phyloP scores from a whole-genome alignment of 345 rosid genomes.

The Eutrema heterophyllum region DNA sequence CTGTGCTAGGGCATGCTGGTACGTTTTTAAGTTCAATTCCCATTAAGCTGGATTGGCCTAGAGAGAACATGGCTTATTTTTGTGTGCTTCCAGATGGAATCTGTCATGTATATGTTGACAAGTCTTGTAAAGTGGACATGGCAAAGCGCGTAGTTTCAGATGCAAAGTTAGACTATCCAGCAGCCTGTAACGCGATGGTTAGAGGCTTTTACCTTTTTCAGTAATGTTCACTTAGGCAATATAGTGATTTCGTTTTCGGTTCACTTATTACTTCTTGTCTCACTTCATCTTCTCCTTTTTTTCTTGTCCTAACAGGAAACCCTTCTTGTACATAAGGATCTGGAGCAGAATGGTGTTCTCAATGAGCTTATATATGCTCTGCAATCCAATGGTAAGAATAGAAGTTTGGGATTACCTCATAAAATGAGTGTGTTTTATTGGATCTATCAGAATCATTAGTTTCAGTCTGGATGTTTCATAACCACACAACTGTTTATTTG shows the following conservation, averaged over 20 bases:
- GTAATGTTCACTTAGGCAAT: neutral
- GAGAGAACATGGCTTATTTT: neutral
- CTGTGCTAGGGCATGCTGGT: constrained; percentile 99
- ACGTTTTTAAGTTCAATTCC: neutral
- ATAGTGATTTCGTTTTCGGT: neutral
- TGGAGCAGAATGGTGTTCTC: constrained; percentile 55
- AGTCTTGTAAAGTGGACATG: constrained; percentile 76
- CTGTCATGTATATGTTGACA: constrained; percentile 92
- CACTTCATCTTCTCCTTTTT: constrained; percentile 1
- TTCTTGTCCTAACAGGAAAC: constrained; percentile 61
- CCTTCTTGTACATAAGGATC: constrained; percentile 86
- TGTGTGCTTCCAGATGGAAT: constrained; percentile 66
- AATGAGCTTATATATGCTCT: constrained; percentile 51
- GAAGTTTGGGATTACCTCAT: neutral
- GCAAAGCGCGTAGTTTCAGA: constrained; percentile 75
- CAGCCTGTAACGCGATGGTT: constrained; percentile 99
- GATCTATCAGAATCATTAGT: neutral
- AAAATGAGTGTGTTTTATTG: neutral
- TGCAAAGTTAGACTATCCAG: constrained; percentile 95
- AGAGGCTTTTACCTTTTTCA: constrained; percentile 11
- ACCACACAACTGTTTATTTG: neutral
- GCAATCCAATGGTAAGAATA: constrained; percentile 50
- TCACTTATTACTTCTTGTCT: neutral
- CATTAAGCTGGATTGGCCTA: neutral
- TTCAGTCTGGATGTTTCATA: neutral